Percentiles rank a stretch among this genome's conserved stretches.
phyloP scores from a whole-genome alignment of 305 asterid species.

The Solanum hybrid region DNA sequence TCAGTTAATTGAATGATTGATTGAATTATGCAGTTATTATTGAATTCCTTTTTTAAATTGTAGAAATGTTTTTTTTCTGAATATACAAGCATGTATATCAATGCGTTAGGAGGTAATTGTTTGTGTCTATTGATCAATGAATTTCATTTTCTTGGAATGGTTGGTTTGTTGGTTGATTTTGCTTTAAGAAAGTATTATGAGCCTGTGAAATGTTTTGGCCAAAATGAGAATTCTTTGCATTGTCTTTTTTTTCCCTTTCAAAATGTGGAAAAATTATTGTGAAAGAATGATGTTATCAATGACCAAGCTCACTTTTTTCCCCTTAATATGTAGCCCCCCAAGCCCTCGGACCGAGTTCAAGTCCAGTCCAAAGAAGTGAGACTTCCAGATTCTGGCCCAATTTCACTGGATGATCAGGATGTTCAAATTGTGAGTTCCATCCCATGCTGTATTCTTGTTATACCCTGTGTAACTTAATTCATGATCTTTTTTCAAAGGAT shows the following conservation, averaged over 20 bases:
- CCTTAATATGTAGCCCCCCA: slow-evolving; percentile 50
- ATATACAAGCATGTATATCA: not conserved
- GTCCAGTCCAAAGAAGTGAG: slow-evolving; percentile 81
- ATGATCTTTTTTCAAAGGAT: not conserved
- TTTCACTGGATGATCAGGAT: slow-evolving; percentile 84
- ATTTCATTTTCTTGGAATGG: not conserved
- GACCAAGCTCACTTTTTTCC: not conserved
- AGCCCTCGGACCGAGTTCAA: slow-evolving; percentile 74
- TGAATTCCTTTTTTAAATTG: not conserved
- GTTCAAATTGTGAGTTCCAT: slow-evolving; percentile 65
- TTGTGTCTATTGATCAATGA: not conserved
- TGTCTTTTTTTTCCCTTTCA: not conserved
- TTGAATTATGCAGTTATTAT: not conserved
- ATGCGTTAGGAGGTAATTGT: not conserved
- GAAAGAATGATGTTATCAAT: not conserved
- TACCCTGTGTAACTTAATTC: not conserved
- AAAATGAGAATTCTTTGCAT: not conserved
- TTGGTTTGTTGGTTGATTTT: not conserved
- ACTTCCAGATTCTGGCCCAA: slow-evolving; percentile 66
- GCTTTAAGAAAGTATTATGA: not conserved
- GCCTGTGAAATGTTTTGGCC: not conserved
- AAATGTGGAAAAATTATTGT: not conserved
- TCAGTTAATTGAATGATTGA: not conserved
- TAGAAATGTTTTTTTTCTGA: not conserved
- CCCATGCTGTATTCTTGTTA: slow-evolving; percentile 1